Percentiles rank a stretch among this genome's conserved stretches.
These are phyloP conservation scores for Ambrosia hybrid DNA, from an alignment of 140 eudicot genomes.

Conservation along the genomic window DNA sequence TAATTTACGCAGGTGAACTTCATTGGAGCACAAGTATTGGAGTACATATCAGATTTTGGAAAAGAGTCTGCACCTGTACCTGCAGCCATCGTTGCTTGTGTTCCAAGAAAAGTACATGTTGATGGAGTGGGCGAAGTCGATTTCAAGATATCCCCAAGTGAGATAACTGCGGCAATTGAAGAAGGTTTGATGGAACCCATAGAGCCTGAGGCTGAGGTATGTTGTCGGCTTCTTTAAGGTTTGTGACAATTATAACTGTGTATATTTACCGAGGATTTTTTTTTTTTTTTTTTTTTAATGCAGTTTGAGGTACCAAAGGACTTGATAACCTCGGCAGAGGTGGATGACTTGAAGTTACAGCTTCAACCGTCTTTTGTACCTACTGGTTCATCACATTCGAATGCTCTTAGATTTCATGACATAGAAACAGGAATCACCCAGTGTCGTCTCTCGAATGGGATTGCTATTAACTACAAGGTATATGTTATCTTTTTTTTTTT, in stretches of 20 bases:
- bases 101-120: constrained; percentile 79
- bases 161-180: constrained; percentile 79
- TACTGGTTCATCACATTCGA: constrained; percentile 34
- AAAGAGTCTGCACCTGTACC: constrained; percentile 92
- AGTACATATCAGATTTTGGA: constrained; percentile 89
- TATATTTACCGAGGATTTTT: constrained; percentile 1
- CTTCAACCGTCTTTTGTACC: constrained; percentile 67
- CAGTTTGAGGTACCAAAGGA: constrained; percentile 98
- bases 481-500: neutral
- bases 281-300: constrained; percentile 19
- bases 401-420: constrained; percentile 55
- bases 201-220: constrained; percentile 97
- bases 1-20: constrained; percentile 62
- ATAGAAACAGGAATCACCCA: constrained; percentile 86
- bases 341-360: constrained; percentile 61
- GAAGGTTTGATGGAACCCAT: constrained; percentile 89
- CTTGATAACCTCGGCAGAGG: constrained; percentile 55
- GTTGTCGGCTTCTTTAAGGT: constrained; percentile 10
- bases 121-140: constrained; percentile 91
- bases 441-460: constrained; percentile 90
- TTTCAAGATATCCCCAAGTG: constrained; percentile 72
- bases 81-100: constrained; percentile 97
- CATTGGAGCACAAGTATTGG: constrained; percentile 86
- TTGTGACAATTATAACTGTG: neutral
- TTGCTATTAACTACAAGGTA: constrained; percentile 97